Percentiles rank a stretch among this genome's conserved stretches.
Conservation (phyloP, 495 filamentous ascomycete genomes). For the Aspergillus bridgeri region DNA sequence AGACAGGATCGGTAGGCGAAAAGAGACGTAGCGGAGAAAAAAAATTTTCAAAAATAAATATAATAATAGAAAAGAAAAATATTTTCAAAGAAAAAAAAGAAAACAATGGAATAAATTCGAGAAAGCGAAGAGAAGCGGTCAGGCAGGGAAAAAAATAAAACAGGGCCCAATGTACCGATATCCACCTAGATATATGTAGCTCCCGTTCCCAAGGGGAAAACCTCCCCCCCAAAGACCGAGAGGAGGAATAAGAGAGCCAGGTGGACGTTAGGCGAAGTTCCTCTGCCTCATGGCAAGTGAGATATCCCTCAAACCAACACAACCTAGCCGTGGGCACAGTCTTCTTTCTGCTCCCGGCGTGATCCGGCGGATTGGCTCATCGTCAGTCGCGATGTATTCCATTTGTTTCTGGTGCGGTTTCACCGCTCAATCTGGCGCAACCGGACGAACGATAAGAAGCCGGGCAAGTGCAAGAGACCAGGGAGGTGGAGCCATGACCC, state of each 20-base stretch:
- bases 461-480: conserved; percentile 8
- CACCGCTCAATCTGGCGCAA: conserved; percentile 22
- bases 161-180: conserved; percentile 10
- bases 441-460: conserved; percentile 25
- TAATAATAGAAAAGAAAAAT: conserved; percentile 1
- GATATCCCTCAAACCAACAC: neutral
- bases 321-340: conserved; percentile 10
- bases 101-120: conserved; percentile 1
- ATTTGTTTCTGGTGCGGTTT: conserved; percentile 19
- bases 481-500: conserved; percentile 17
- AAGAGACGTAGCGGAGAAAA: conserved; percentile 2
- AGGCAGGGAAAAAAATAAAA: conserved; percentile 9
- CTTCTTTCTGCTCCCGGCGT: conserved; percentile 21
- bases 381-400: conserved; percentile 8
- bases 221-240: neutral
- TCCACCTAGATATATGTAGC: neutral
- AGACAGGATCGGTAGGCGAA: neutral
- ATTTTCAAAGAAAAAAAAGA: conserved; percentile 5
- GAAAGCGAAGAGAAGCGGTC: conserved; percentile 20
- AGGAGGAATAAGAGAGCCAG: neutral
- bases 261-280: neutral
- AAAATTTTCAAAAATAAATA: neutral
- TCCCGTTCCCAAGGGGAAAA: neutral
- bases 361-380: conserved; percentile 25
- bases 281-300: neutral